These are phyloP conservation scores for Sideroxylon spinosum DNA, from an alignment of 179 eudicot genomes.

Conservation along the genomic window DNA sequence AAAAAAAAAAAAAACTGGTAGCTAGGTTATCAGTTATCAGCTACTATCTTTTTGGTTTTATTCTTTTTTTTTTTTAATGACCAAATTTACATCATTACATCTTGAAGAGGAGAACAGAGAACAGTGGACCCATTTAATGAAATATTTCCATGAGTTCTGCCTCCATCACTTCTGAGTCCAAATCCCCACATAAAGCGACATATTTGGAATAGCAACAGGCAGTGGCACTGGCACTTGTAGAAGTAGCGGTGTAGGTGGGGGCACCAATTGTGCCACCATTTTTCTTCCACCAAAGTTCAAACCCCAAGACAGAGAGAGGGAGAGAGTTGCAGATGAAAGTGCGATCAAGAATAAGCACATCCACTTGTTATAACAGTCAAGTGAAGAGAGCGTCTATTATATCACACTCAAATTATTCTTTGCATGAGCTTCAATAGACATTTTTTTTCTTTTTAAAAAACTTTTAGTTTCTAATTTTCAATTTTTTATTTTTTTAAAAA, in stretches of 20 bases:
- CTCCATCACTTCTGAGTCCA: conserved; percentile 39
- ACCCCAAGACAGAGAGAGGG: conserved; percentile 3
- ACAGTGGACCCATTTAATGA: conserved; percentile 27
- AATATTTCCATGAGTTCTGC: conserved; percentile 34
- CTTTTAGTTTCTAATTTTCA: too few species aligned
- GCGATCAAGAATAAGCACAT: conserved; percentile 1
- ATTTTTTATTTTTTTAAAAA: too few species aligned
- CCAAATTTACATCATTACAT: too few species aligned
- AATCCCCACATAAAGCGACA: conserved; percentile 56
- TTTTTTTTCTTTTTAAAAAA: too few species aligned
- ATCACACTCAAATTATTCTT: background rate
- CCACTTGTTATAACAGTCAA: conserved; percentile 20
- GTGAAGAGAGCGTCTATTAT: background rate
- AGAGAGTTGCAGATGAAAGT: conserved; percentile 1
- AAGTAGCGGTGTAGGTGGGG: background rate
- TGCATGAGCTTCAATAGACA: too few species aligned
- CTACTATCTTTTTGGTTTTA: too few species aligned
- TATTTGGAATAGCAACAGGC: background rate
- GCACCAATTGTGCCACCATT: conserved; percentile 18
- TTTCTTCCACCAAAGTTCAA: background rate
- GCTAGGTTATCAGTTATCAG: too few species aligned
- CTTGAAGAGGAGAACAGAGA: conserved; percentile 56
- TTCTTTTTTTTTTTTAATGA: too few species aligned
- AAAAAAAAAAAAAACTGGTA: too few species aligned
- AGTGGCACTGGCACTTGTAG: background rate